Conservation (phyloP, 2,329 filamentous ascomycete species). For the Clarireedia monteithiana region DNA sequence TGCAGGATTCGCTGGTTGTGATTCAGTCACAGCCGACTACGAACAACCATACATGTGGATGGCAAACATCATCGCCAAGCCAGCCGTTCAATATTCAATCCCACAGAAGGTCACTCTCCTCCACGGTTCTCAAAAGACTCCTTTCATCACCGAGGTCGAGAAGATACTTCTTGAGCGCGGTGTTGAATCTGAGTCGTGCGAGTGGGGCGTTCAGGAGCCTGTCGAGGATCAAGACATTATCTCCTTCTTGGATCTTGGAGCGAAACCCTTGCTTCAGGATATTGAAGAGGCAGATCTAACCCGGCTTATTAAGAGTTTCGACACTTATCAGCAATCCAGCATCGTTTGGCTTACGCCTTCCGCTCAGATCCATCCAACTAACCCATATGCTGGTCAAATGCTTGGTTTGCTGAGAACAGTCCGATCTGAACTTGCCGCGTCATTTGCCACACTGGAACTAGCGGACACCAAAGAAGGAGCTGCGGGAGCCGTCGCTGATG, state of each 20-base stretch:
- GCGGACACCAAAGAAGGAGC: neutral
- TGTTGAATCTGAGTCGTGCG: neutral
- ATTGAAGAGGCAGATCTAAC: conserved; percentile 1
- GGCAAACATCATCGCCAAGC: conserved; percentile 17
- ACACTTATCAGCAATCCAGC: conserved; percentile 2
- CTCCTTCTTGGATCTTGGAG: conserved; percentile 7
- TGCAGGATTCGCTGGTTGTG: conserved; percentile 29
- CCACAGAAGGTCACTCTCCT: conserved; percentile 1
- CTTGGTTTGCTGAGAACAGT: conserved; percentile 12
- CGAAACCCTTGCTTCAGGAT: neutral
- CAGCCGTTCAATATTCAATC: neutral
- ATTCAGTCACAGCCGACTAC: conserved; percentile 21
- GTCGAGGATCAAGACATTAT: neutral
- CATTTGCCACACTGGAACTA: conserved; percentile 15
- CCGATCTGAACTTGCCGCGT: conserved; percentile 8
- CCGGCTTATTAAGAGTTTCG: neutral
- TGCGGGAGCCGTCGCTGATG: neutral
- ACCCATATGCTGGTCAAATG: conserved; percentile 12
- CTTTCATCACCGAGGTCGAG: neutral
- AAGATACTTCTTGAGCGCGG: neutral
- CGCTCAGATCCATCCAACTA: conserved; percentile 4
- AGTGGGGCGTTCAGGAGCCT: neutral
- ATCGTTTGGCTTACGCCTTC: conserved; percentile 31
- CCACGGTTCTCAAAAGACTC: neutral
- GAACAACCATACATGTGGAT: conserved; percentile 18